These are phyloP conservation scores for Epichloe amarillans DNA, from an alignment of 2,329 filamentous ascomycete genomes.

Conservation along the genomic window DNA sequence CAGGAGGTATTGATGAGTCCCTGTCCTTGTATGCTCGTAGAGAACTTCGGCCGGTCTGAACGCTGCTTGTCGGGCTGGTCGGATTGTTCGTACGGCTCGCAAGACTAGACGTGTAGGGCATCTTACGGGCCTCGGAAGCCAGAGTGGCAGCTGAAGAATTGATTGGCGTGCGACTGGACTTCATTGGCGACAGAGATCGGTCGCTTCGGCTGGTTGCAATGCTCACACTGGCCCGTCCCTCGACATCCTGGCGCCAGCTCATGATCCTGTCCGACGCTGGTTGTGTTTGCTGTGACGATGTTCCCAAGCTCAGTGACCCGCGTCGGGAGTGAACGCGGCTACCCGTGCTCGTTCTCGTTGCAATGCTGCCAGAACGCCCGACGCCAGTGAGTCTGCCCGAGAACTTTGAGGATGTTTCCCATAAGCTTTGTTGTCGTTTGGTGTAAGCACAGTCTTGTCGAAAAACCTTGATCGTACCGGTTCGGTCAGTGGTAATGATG, in stretches of 20 bases:
- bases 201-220: slow-evolving; percentile 32
- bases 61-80: slow-evolving; percentile 27
- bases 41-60: slow-evolving; percentile 15
- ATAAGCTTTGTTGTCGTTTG: slow-evolving; percentile 64
- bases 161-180: slow-evolving; percentile 24
- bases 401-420: slow-evolving; percentile 66
- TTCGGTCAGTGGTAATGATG: slow-evolving; percentile 79
- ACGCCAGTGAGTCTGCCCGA: slow-evolving; percentile 51
- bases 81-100: slow-evolving; percentile 12
- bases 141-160: slow-evolving; percentile 25
- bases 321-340: slow-evolving; percentile 36
- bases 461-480: slow-evolving; percentile 84
- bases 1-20: slow-evolving; percentile 28
- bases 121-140: slow-evolving; percentile 32
- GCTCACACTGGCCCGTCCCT: slow-evolving; percentile 27
- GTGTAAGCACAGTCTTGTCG: slow-evolving; percentile 81
- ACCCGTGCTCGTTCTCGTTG: slow-evolving; percentile 37
- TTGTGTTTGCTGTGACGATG: slow-evolving; percentile 17
- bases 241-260: slow-evolving; percentile 66
- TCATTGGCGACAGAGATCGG: slow-evolving; percentile 42
- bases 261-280: slow-evolving; percentile 61
- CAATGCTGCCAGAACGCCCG: slow-evolving; percentile 41
- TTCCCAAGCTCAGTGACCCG: slow-evolving; percentile 35
- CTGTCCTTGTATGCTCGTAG: slow-evolving; percentile 12
- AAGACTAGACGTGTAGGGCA: slow-evolving; percentile 24